Percentiles rank a stretch among this genome's conserved stretches.
phyloP scores from a whole-genome alignment of 1,139 yeast species.

The Pichia sp. region DNA sequence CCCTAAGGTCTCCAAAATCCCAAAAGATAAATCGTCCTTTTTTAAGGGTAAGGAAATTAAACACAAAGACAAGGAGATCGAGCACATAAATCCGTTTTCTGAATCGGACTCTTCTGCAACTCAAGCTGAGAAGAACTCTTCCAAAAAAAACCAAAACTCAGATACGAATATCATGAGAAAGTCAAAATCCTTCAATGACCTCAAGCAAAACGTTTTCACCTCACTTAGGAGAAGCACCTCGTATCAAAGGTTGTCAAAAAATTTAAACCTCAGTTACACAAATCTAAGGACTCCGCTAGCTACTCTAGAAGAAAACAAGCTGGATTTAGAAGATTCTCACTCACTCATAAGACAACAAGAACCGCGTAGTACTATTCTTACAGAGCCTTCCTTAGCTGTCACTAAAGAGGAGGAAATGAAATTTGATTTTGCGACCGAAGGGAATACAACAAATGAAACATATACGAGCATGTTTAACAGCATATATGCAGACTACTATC shows the following conservation, averaged over 20 bases:
- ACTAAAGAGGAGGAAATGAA: not conserved
- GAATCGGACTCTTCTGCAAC: not conserved
- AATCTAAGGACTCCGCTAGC: not conserved
- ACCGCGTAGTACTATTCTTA: not conserved
- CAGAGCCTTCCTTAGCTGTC: not conserved
- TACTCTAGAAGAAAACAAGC: not conserved
- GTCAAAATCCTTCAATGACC: constrained; percentile 2
- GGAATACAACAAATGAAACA: constrained; percentile 3
- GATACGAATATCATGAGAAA: not conserved
- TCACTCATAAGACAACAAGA: not conserved
- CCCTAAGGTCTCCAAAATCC: no score
- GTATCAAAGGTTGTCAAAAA: not conserved
- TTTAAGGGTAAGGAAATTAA: no score
- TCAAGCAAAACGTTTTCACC: not conserved
- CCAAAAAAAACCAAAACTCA: not conserved
- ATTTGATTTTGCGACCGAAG: not conserved
- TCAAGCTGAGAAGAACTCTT: not conserved
- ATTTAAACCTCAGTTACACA: not conserved
- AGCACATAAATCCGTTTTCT: not conserved
- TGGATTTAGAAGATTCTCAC: not conserved
- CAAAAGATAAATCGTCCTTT: no score
- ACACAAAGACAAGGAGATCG: no score
- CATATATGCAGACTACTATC: constrained; percentile 3
- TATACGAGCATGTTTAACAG: constrained; percentile 1
- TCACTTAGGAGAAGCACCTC: constrained; percentile 3